Evolutionary conservation across 129 eudicot species (phyloP).

Genomic region (Cynara cardunculus): DNA sequence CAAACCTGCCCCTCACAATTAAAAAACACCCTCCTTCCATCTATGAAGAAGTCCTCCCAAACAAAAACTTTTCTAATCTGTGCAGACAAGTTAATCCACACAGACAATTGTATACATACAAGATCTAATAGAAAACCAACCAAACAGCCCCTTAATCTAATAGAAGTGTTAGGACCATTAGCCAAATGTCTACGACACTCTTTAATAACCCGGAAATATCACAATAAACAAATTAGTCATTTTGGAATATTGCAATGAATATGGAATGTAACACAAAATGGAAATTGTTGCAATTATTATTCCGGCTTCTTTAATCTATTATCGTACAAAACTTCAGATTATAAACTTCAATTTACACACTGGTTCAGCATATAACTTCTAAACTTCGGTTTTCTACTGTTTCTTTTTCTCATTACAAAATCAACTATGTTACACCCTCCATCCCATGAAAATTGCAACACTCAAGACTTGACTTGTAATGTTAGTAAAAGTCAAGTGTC

Average conservation of each 20-base stretch:
- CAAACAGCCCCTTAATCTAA: background rate
- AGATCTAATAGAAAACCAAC: too few relatives aligned
- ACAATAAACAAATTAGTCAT: background rate
- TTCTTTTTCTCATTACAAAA: background rate
- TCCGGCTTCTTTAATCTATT: background rate
- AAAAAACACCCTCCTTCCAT: too few relatives aligned
- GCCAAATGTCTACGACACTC: background rate
- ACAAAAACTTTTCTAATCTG: too few relatives aligned
- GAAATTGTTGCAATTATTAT: background rate
- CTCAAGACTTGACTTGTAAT: background rate
- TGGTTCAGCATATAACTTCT: background rate
- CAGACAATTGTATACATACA: too few relatives aligned
- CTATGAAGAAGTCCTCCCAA: too few relatives aligned
- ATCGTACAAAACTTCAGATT: too few relatives aligned
- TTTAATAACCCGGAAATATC: background rate
- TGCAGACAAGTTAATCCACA: too few relatives aligned
- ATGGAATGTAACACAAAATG: background rate
- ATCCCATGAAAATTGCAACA: background rate
- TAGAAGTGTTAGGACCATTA: background rate
- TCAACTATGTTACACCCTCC: background rate
- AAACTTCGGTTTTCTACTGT: background rate
- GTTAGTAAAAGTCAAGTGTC: background rate
- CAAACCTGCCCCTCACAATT: too few relatives aligned
- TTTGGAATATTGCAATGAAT: background rate
- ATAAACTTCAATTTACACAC: background rate